phyloP scores from a whole-genome alignment of 2,329 filamentous ascomycete species.

The Magnaporthiopsis rhizophila region DNA sequence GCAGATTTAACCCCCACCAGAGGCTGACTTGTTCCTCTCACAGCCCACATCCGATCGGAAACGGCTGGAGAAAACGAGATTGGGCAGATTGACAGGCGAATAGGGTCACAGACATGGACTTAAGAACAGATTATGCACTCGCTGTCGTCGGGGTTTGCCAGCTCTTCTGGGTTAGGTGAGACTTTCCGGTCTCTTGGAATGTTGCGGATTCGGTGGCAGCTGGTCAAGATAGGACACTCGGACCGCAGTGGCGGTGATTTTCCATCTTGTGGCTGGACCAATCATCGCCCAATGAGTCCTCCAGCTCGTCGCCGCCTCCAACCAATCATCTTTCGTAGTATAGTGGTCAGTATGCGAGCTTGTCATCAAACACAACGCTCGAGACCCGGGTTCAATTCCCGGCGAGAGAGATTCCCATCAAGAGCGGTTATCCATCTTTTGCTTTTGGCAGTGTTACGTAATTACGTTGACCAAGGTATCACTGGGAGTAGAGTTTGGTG shows the following conservation, averaged over 20 bases:
- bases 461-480: too few species aligned
- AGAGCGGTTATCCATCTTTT: too few species aligned
- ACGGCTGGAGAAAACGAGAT: not conserved
- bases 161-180: not conserved
- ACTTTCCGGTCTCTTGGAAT: not conserved
- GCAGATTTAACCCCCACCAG: not conserved
- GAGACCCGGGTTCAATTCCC: slow-evolving; percentile 3
- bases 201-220: too few species aligned
- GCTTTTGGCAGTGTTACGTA: too few species aligned
- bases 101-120: too few species aligned
- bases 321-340: slow-evolving; percentile 1
- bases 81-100: not conserved
- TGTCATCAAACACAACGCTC: slow-evolving; percentile 3
- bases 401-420: not conserved
- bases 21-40: not conserved
- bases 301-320: not conserved
- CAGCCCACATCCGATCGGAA: not conserved
- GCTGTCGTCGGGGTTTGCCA: too few species aligned
- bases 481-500: too few species aligned
- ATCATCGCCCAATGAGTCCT: not conserved
- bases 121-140: too few species aligned
- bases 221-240: not conserved
- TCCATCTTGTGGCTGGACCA: too few species aligned
- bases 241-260: too few species aligned
- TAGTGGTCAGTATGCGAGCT: slow-evolving; percentile 5